A percentile compares a stretch with the other conserved stretches of the same genome.
phyloP scores from a whole-genome alignment of 805 yeast genomes.

The Kregervanrija fluxuum region DNA sequence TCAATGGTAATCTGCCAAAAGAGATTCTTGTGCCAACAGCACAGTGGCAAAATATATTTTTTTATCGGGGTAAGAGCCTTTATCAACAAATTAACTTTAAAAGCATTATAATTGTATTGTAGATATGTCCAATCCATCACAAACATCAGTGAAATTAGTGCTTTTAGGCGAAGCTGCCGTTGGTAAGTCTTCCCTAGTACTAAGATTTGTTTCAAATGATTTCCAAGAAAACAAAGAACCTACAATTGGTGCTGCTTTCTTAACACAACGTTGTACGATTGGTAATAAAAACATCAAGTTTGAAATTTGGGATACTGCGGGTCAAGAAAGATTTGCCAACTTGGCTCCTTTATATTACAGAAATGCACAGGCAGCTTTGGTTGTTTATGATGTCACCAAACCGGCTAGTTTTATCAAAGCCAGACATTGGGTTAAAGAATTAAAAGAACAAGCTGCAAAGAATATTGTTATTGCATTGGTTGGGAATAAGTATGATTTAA shows the following conservation, averaged over 20 bases:
- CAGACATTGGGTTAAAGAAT: conserved; percentile 95
- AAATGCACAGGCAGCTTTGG: conserved; percentile 94
- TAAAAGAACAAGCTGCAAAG: conserved; percentile 91
- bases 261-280: conserved; percentile 88
- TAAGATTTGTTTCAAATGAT: conserved; percentile 89
- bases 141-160: conserved; percentile 81
- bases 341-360: conserved; percentile 97
- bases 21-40: too few relatives aligned
- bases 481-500: conserved; percentile 85
- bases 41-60: too few relatives aligned
- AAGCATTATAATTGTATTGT: neutral
- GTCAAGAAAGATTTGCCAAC: conserved; percentile 94
- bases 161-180: conserved; percentile 97
- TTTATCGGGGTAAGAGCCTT: neutral
- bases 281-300: conserved; percentile 83
- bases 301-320: conserved; percentile 97
- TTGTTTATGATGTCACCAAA: conserved; percentile 91
- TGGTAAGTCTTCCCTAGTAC: conserved; percentile 88
- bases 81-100: neutral
- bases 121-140: conserved; percentile 20
- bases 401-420: conserved; percentile 94
- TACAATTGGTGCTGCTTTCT: conserved; percentile 95
- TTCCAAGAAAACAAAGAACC: conserved; percentile 97
- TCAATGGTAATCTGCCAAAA: too few relatives aligned
- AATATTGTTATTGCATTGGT: conserved; percentile 89